These are phyloP conservation scores for Suhomyces panamericanus DNA, from an alignment of 1,139 yeast species.

Conservation along the genomic window DNA sequence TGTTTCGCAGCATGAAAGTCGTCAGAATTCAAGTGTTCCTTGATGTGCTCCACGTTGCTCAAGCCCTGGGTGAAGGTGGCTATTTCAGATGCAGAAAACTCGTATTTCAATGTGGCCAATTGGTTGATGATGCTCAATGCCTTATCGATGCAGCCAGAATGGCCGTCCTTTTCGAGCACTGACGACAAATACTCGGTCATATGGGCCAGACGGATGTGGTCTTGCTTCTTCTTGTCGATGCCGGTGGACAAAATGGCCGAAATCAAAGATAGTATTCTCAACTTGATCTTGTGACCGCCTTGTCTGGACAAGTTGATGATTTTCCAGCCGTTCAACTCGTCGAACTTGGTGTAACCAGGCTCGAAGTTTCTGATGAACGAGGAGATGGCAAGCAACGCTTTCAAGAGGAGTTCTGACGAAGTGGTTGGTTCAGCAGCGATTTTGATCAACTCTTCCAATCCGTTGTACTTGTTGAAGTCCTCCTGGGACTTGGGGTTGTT, in stretches of 20 bases:
- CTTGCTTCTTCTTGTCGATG: conserved; percentile 37
- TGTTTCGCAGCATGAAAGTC: conserved; percentile 53
- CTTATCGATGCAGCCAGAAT: conserved; percentile 60
- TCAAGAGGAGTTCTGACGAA: conserved; percentile 46
- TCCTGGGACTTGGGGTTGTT: conserved; percentile 77
- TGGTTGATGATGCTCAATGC: conserved; percentile 54
- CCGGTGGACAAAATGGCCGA: conserved; percentile 60
- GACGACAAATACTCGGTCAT: conserved; percentile 40
- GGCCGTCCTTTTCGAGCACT: conserved; percentile 41
- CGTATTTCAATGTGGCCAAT: conserved; percentile 44
- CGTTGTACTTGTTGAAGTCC: conserved; percentile 56
- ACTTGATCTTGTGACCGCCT: conserved; percentile 40
- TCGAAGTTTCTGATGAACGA: conserved; percentile 72
- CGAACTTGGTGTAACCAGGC: conserved; percentile 57
- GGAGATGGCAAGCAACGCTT: conserved; percentile 77
- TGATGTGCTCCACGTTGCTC: conserved; percentile 39
- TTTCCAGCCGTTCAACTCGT: conserved; percentile 63
- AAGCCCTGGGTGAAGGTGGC: conserved; percentile 41
- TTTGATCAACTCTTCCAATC: conserved; percentile 46
- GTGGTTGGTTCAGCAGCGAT: conserved; percentile 33
- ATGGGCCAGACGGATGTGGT: conserved; percentile 42
- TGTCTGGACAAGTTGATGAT: conserved; percentile 22
- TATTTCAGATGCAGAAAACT: conserved; percentile 51
- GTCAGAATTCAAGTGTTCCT: conserved; percentile 53
- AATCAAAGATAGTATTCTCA: conserved; percentile 58